Evolutionary conservation across 139 green algal genomes (phyloP).

Genomic region (Tetratostichococcus sp.): DNA sequence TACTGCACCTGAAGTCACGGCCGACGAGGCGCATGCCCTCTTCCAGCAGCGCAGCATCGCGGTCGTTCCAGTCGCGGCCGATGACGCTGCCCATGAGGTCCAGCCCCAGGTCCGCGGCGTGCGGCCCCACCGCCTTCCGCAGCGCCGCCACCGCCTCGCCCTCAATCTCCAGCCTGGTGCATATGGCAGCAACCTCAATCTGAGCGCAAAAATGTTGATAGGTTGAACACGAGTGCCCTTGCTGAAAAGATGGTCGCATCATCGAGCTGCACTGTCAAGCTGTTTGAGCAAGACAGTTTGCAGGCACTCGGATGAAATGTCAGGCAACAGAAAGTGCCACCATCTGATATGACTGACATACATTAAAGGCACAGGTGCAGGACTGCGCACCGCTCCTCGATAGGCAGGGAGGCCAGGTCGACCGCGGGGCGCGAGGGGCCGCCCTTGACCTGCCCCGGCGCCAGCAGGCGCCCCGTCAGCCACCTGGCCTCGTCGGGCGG

Average conservation of each 20-base stretch:
- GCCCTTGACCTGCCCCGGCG: not conserved
- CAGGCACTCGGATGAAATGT: too few relatives aligned
- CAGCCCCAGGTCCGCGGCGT: not conserved
- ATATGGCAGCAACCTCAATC: too few relatives aligned
- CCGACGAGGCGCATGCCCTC: slow-evolving; percentile 13
- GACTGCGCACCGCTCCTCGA: not conserved
- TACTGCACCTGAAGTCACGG: slow-evolving; percentile 11
- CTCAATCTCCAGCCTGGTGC: not conserved
- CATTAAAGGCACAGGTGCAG: too few relatives aligned
- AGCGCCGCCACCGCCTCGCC: not conserved
- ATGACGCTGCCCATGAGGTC: slow-evolving; percentile 2
- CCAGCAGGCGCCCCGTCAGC: not conserved
- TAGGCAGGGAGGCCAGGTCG: not conserved
- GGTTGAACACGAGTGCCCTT: too few relatives aligned
- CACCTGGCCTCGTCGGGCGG: not conserved
- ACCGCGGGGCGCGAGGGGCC: too few relatives aligned
- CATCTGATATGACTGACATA: too few relatives aligned
- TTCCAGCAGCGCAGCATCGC: slow-evolving; percentile 6
- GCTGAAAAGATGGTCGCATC: too few relatives aligned
- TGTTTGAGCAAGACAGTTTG: too few relatives aligned
- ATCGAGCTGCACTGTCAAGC: too few relatives aligned
- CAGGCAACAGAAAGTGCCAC: too few relatives aligned
- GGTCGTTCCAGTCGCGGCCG: slow-evolving; percentile 4
- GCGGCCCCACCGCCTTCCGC: not conserved
- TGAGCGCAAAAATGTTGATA: too few relatives aligned